phyloP scores from a whole-genome alignment of 768 basidiomycete species.

The Lactarius psammicola region DNA sequence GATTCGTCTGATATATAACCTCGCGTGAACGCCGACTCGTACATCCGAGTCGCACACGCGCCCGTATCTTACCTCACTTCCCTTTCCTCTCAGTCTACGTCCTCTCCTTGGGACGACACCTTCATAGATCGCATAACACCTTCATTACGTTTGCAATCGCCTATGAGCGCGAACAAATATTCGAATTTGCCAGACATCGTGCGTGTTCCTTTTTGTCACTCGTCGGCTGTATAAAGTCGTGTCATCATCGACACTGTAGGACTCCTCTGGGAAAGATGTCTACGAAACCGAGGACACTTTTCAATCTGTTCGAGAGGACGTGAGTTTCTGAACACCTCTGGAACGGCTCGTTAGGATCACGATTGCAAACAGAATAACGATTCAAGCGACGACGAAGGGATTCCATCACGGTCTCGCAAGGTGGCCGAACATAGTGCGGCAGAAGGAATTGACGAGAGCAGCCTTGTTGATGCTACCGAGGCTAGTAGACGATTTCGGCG shows the following conservation, averaged over 20 bases:
- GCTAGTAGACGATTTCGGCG: slow-evolving; percentile 69
- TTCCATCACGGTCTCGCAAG: slow-evolving; percentile 42
- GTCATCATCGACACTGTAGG: slow-evolving; percentile 45
- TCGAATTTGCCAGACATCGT: slow-evolving; percentile 92
- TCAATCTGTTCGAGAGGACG: slow-evolving; percentile 51
- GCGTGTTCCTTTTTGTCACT: slow-evolving; percentile 35
- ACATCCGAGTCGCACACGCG: no score
- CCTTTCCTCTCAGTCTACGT: no score
- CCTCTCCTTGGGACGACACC: no score
- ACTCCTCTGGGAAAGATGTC: slow-evolving; percentile 79
- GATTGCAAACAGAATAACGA: slow-evolving; percentile 48
- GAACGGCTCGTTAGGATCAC: neutral
- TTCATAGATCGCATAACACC: no score
- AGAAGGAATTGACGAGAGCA: slow-evolving; percentile 71
- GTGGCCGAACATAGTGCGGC: slow-evolving; percentile 42
- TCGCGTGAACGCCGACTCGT: no score
- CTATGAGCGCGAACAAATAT: slow-evolving; percentile 59
- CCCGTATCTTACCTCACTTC: no score
- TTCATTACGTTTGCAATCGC: neutral
- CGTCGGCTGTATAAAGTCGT: neutral
- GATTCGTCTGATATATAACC: no score
- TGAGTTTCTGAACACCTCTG: slow-evolving; percentile 37
- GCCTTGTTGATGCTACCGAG: slow-evolving; percentile 60
- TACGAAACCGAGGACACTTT: slow-evolving; percentile 88
- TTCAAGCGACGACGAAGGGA: slow-evolving; percentile 64